Percentiles rank a stretch among this genome's conserved stretches.
phyloP scores from a whole-genome alignment of 1,139 yeast species.

The Schwanniomyces etchellsii region DNA sequence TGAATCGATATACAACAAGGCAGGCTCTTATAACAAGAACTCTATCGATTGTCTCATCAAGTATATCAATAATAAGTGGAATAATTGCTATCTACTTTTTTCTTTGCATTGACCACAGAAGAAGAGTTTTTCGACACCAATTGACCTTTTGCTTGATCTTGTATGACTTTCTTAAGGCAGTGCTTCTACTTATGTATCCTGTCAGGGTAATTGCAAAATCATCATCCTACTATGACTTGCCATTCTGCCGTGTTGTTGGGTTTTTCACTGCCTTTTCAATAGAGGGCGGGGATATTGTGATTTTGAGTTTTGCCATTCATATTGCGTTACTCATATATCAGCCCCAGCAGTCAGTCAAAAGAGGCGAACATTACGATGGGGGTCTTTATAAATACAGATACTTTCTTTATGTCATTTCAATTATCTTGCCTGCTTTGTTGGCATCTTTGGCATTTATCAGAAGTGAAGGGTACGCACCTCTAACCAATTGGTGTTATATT shows the following conservation, averaged over 20 bases:
- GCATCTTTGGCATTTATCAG: slow-evolving; percentile 69
- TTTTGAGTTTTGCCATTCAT: slow-evolving; percentile 77
- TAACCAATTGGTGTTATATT: slow-evolving; percentile 76
- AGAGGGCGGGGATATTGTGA: slow-evolving; percentile 87
- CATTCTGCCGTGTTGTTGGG: slow-evolving; percentile 71
- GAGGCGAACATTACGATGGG: slow-evolving; percentile 53
- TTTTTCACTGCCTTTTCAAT: slow-evolving; percentile 79
- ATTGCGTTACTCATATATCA: slow-evolving; percentile 69
- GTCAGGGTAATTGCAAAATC: slow-evolving; percentile 47
- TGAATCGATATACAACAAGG: slow-evolving; percentile 3
- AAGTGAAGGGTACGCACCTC: slow-evolving; percentile 50
- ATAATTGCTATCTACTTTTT: slow-evolving; percentile 49
- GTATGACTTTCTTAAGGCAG: slow-evolving; percentile 73
- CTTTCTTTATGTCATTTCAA: slow-evolving; percentile 52
- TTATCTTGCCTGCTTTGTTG: slow-evolving; percentile 58
- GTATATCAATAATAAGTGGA: slow-evolving; percentile 53
- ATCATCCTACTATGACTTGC: slow-evolving; percentile 46
- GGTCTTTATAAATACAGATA: slow-evolving; percentile 62
- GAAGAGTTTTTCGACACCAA: slow-evolving; percentile 65
- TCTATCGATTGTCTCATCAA: slow-evolving; percentile 33
- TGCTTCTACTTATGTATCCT: slow-evolving; percentile 68
- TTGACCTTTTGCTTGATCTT: slow-evolving; percentile 61
- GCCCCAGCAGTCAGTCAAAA: slow-evolving; percentile 45
- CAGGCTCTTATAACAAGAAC: slow-evolving; percentile 3
- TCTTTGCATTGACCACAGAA: slow-evolving; percentile 55